Percentiles rank a stretch among this genome's conserved stretches.
Conservation (phyloP, 371 early-diverging fungal species). For the Syncephalastrum monosporum region DNA sequence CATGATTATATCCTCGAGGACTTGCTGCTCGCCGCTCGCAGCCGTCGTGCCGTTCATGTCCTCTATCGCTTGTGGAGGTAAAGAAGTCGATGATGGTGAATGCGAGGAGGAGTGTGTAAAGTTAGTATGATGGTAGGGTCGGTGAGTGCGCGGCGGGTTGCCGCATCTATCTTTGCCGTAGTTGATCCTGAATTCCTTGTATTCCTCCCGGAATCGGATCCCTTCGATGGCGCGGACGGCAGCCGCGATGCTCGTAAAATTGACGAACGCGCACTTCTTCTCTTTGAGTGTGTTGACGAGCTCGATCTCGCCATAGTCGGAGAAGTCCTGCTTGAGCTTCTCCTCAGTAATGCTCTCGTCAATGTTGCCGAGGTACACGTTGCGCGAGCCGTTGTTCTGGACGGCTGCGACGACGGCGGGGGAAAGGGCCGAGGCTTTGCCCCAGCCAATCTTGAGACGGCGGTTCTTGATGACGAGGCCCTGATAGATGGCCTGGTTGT, state of each 20-base stretch:
- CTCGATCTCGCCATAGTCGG: conserved; percentile 79
- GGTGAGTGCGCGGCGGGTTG: conserved; percentile 38
- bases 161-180: conserved; percentile 89
- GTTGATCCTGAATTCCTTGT: conserved; percentile 57
- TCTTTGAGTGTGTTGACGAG: conserved; percentile 73
- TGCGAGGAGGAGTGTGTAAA: no score
- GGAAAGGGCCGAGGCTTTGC: conserved; percentile 65
- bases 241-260: conserved; percentile 66
- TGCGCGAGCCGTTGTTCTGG: conserved; percentile 71
- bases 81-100: no score
- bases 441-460: conserved; percentile 79
- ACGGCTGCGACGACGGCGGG: conserved; percentile 58
- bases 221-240: conserved; percentile 74
- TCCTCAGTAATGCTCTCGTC: conserved; percentile 63
- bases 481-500: conserved; percentile 50
- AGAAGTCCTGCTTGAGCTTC: conserved; percentile 65
- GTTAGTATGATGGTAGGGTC: background rate
- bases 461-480: conserved; percentile 69
- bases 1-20: no score
- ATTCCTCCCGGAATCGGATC: conserved; percentile 58
- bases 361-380: conserved; percentile 76
- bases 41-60: no score
- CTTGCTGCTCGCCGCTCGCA: no score
- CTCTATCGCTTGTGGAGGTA: no score
- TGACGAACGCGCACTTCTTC: conserved; percentile 83